These are phyloP conservation scores for Dillenia suffruticosa DNA, from an alignment of 164 flowering plant genomes.

Conservation along the genomic window DNA sequence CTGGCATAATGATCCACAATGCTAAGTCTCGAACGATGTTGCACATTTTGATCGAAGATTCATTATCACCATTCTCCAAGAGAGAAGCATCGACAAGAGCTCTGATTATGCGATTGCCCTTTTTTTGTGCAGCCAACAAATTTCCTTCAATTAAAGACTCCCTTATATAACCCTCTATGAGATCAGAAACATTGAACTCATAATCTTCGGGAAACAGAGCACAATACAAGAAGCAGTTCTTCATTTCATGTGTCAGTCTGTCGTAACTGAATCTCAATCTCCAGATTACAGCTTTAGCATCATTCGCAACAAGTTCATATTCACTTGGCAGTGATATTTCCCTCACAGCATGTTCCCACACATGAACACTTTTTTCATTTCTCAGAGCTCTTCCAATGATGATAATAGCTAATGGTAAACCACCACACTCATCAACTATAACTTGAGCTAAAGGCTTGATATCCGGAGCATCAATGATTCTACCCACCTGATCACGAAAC, in stretches of 20 bases:
- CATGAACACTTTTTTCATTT: not conserved
- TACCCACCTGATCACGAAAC: conserved; percentile 1
- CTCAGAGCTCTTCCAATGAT: conserved; percentile 1
- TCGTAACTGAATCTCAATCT: conserved; percentile 2
- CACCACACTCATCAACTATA: conserved; percentile 1
- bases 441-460: conserved; percentile 3
- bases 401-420: conserved; percentile 5
- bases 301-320: not conserved
- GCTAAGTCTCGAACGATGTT: not conserved
- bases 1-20: conserved; percentile 1
- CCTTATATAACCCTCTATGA: conserved; percentile 1
- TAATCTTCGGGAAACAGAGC: conserved; percentile 1
- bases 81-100: not conserved
- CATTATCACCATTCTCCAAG: conserved; percentile 1
- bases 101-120: conserved; percentile 1
- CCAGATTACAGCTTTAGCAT: too few species aligned
- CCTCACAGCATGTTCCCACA: conserved; percentile 1
- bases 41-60: conserved; percentile 2
- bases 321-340: not conserved
- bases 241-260: not conserved
- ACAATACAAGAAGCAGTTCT: conserved; percentile 9
- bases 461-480: conserved; percentile 3
- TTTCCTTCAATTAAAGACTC: conserved; percentile 3
- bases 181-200: not conserved
- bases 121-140: not conserved